These are phyloP conservation scores for Panellus pusillus DNA, from an alignment of 768 basidiomycete genomes.

Conservation along the genomic window DNA sequence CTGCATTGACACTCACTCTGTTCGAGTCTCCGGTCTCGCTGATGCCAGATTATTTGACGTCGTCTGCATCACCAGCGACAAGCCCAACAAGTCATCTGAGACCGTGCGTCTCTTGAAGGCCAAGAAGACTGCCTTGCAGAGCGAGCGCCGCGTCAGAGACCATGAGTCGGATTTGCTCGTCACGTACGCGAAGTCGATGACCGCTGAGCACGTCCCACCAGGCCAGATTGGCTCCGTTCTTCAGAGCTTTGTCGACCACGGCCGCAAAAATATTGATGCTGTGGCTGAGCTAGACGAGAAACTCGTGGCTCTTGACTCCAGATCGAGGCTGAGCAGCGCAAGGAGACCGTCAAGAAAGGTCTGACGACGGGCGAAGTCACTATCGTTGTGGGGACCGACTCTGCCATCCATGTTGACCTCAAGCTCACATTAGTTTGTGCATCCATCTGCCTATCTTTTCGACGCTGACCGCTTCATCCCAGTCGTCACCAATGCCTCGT, in stretches of 20 bases:
- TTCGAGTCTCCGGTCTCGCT: conserved; percentile 52
- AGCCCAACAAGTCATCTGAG: conserved; percentile 29
- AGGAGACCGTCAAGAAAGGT: conserved; percentile 36
- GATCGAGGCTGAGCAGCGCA: conserved; percentile 37
- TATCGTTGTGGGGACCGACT: conserved; percentile 43
- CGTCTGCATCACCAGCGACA: conserved; percentile 41
- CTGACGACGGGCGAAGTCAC: conserved; percentile 35
- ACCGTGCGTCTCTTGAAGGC: conserved; percentile 36
- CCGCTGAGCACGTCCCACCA: conserved; percentile 41
- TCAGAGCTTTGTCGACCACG: conserved; percentile 39
- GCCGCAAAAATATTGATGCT: conserved; percentile 34
- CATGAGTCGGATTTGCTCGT: conserved; percentile 43
- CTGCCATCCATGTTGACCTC: conserved; percentile 38
- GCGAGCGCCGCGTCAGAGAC: conserved; percentile 39
- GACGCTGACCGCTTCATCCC: background rate
- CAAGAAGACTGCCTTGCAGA: conserved; percentile 36
- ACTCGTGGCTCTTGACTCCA: conserved; percentile 39
- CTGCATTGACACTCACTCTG: conserved; percentile 50
- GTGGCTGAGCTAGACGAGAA: conserved; percentile 39
- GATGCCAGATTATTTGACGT: conserved; percentile 55
- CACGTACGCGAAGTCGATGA: conserved; percentile 44
- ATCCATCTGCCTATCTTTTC: background rate
- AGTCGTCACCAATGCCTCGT: conserved; percentile 54
- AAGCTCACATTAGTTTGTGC: conserved; percentile 50
- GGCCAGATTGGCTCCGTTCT: conserved; percentile 42